Percentiles rank a stretch among this genome's conserved stretches.
These are phyloP conservation scores for Achaetomium macrosporum DNA, from an alignment of 2,329 filamentous ascomycete species.

Conservation along the genomic window DNA sequence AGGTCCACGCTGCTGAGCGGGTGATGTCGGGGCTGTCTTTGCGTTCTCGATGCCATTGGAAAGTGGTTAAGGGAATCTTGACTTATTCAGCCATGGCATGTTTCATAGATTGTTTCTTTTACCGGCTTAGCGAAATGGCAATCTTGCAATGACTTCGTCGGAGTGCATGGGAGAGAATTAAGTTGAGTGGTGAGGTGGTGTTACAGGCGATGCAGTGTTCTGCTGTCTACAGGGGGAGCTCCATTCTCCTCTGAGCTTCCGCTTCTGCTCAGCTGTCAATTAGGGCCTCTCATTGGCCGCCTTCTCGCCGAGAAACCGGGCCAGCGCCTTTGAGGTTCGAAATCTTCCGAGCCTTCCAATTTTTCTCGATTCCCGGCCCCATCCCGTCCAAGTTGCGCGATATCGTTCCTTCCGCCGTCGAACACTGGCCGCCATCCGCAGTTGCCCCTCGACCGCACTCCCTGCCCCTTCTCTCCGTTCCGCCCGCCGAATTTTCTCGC, in stretches of 20 bases:
- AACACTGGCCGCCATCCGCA: slow-evolving; percentile 11
- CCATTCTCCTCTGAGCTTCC: slow-evolving; percentile 12
- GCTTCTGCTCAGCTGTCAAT: slow-evolving; percentile 21
- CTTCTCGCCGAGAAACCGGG: slow-evolving; percentile 18
- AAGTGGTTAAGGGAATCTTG: no score
- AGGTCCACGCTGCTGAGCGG: no score
- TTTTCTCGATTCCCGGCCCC: slow-evolving; percentile 25
- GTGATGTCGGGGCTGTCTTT: no score
- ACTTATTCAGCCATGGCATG: no score
- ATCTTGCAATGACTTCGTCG: no score
- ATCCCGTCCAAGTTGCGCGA: slow-evolving; percentile 21
- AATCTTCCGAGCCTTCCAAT: slow-evolving; percentile 31
- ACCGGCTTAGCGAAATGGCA: no score
- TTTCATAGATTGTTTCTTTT: no score
- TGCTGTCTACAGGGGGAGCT: not conserved
- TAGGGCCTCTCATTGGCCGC: slow-evolving; percentile 25
- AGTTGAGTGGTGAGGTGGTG: no score
- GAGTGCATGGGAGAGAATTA: no score
- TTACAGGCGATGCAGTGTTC: no score
- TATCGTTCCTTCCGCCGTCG: slow-evolving; percentile 19
- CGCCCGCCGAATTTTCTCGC: slow-evolving; percentile 3
- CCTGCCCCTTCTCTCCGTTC: slow-evolving; percentile 8
- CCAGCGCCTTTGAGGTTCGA: slow-evolving; percentile 24
- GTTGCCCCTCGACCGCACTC: slow-evolving; percentile 5
- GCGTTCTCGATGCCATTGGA: no score